Evolutionary conservation across 495 filamentous ascomycete species (phyloP).

Genomic region (Niebla homalea): DNA sequence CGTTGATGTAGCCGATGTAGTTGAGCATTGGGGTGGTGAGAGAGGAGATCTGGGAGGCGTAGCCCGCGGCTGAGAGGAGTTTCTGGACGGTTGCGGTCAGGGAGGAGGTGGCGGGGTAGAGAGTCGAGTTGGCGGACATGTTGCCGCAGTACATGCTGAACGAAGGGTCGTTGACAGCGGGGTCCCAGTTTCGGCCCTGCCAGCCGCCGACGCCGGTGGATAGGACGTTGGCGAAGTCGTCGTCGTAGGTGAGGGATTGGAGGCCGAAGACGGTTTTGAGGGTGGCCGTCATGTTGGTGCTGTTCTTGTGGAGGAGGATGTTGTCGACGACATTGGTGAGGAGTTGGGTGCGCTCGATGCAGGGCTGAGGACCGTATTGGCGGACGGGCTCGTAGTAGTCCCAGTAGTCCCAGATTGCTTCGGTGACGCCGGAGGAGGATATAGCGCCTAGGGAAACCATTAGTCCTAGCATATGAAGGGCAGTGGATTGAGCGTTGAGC

Average conservation of each 20-base stretch:
- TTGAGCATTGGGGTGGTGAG: slow-evolving; percentile 49
- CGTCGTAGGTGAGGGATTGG: slow-evolving; percentile 38
- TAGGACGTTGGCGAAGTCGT: slow-evolving; percentile 49
- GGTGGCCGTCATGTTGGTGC: slow-evolving; percentile 29
- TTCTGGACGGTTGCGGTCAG: slow-evolving; percentile 29
- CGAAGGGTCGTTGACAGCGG: slow-evolving; percentile 33
- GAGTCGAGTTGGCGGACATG: slow-evolving; percentile 30
- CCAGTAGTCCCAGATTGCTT: slow-evolving; percentile 62
- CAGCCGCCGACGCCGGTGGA: slow-evolving; percentile 37
- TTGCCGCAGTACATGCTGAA: slow-evolving; percentile 50
- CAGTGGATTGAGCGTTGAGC: neutral
- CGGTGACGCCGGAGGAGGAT: slow-evolving; percentile 55
- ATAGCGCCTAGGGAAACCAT: slow-evolving; percentile 33
- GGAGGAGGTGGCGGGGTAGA: slow-evolving; percentile 32
- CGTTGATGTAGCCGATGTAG: slow-evolving; percentile 48
- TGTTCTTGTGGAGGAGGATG: slow-evolving; percentile 43
- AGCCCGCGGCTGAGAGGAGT: slow-evolving; percentile 43
- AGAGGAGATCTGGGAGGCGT: slow-evolving; percentile 29
- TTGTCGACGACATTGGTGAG: slow-evolving; percentile 50
- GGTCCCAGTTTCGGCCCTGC: slow-evolving; percentile 61
- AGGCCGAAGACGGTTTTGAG: slow-evolving; percentile 51
- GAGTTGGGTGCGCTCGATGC: slow-evolving; percentile 42
- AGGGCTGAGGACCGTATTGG: slow-evolving; percentile 39
- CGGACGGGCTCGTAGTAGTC: slow-evolving; percentile 54
- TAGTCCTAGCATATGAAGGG: neutral